Conservation (phyloP, 176 grass and related monocot genomes). For the Juncus effusus region DNA sequence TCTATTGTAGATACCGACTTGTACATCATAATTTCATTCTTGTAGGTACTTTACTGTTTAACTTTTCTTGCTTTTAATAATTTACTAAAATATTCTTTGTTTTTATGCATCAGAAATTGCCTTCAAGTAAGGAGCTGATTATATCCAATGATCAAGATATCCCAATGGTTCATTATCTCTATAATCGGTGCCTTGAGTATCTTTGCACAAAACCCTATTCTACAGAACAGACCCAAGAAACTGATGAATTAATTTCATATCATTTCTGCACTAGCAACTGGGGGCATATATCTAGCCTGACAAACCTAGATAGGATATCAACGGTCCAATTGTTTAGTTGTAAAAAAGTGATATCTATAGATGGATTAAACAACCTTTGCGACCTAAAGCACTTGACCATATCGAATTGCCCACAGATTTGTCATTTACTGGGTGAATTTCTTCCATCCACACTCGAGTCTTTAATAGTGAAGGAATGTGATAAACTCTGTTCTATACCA, state of each 20-base stretch:
- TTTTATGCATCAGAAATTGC: neutral
- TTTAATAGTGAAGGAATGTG: neutral
- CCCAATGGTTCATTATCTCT: neutral
- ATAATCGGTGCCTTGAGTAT: neutral
- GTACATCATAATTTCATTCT: no score
- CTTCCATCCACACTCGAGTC: neutral
- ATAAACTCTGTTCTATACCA: constrained; percentile 2
- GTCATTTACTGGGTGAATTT: constrained; percentile 2
- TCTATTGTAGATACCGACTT: neutral
- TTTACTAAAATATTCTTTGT: neutral
- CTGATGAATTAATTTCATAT: neutral
- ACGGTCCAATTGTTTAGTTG: neutral
- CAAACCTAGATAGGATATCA: neutral
- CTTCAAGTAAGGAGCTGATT: neutral
- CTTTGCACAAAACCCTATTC: constrained; percentile 6
- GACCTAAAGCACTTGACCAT: neutral
- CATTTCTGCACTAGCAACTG: neutral
- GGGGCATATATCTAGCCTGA: neutral
- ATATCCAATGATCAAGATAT: constrained; percentile 3
- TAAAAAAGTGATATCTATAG: neutral
- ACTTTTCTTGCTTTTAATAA: neutral
- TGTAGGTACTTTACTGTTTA: no score
- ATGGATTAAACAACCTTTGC: neutral
- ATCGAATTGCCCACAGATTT: neutral
- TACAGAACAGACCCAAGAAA: neutral